A percentile compares a stretch with the other conserved stretches of the same genome.
Evolutionary conservation across 2,329 filamentous ascomycete genomes (phyloP).

Genomic region (Fusarium sororula): DNA sequence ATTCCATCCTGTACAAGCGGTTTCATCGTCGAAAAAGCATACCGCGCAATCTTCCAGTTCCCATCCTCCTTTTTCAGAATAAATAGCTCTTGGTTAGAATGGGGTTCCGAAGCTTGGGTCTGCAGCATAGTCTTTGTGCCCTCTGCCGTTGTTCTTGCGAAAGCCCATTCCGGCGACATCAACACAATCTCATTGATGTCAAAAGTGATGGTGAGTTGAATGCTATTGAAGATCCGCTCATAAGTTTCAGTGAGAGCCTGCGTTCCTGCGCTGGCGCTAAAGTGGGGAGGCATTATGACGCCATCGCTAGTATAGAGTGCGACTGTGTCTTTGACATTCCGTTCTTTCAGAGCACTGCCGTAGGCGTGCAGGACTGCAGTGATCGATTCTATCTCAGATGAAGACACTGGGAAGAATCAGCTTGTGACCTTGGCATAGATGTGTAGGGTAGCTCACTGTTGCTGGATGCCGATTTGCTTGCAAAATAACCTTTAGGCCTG

Average conservation of each 20-base stretch:
- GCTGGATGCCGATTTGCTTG: fast-evolving
- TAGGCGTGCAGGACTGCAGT: background rate
- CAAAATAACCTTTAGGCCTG: no score
- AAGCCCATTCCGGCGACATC: background rate
- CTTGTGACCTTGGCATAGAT: fast-evolving
- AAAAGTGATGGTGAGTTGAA: background rate
- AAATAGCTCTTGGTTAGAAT: background rate
- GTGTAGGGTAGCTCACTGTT: background rate
- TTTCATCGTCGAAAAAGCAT: background rate
- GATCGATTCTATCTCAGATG: background rate
- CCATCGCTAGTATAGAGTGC: background rate
- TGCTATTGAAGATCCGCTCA: background rate
- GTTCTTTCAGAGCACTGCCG: background rate
- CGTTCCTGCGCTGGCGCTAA: background rate
- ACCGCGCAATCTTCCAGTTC: background rate
- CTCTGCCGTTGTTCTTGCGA: background rate
- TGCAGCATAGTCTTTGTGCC: background rate
- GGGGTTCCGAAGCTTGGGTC: background rate
- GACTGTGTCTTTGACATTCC: background rate
- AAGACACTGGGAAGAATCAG: background rate
- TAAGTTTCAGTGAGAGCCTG: background rate
- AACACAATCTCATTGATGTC: background rate
- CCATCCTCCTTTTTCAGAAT: background rate
- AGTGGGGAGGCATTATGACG: background rate
- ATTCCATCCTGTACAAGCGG: background rate